Conservation (phyloP, 2,329 filamentous ascomycete species). For the Claviceps maximensis region DNA sequence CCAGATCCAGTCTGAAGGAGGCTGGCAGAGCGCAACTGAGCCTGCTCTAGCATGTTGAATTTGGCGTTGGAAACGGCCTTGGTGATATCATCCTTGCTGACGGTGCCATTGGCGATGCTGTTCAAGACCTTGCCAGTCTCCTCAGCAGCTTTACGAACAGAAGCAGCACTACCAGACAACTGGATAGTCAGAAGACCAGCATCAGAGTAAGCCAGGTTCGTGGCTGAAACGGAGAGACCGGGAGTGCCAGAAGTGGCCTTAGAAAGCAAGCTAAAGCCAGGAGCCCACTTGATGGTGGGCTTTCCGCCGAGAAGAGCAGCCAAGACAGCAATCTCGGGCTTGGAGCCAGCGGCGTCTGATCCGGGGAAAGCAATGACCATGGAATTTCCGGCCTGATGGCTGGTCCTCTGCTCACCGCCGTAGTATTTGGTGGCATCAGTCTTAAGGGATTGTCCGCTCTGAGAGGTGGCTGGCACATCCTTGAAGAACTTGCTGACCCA, state of each 20-base stretch:
- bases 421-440: slow-evolving; percentile 68
- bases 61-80: slow-evolving; percentile 91
- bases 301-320: slow-evolving; percentile 80
- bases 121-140: slow-evolving; percentile 72
- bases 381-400: slow-evolving; percentile 64
- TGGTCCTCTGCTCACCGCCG: slow-evolving; percentile 85
- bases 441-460: slow-evolving; percentile 40
- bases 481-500: slow-evolving; percentile 93
- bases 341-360: slow-evolving; percentile 67
- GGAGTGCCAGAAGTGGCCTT: slow-evolving; percentile 59
- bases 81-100: slow-evolving; percentile 72
- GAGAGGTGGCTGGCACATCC: slow-evolving; percentile 43
- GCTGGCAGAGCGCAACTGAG: slow-evolving; percentile 63
- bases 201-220: slow-evolving; percentile 81
- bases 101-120: slow-evolving; percentile 60
- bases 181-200: slow-evolving; percentile 80
- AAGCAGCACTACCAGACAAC: slow-evolving; percentile 59
- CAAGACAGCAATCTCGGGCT: slow-evolving; percentile 81
- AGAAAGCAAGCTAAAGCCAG: slow-evolving; percentile 81
- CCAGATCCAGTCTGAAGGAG: slow-evolving; percentile 75
- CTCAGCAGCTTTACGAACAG: slow-evolving; percentile 61
- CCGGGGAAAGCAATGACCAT: slow-evolving; percentile 88
- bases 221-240: slow-evolving; percentile 56
- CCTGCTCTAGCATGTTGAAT: slow-evolving; percentile 75
- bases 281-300: slow-evolving; percentile 87